Evolutionary conservation across 1,139 yeast genomes (phyloP).

Genomic region (Debaryomycetaceae sp.): DNA sequence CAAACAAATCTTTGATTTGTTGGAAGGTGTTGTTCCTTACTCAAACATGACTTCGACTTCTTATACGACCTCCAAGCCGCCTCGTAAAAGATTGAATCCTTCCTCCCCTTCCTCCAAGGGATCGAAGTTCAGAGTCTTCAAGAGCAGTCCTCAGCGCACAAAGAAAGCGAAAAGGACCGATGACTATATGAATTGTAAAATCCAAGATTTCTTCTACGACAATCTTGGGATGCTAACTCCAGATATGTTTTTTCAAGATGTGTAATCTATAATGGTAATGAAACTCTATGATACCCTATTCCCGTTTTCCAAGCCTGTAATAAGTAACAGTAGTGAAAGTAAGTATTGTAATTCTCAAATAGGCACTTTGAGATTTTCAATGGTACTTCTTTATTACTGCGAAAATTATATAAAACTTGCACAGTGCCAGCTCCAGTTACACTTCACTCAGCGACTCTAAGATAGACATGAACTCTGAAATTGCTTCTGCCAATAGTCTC

Average conservation of each 20-base stretch:
- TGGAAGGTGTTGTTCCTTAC: constrained; percentile 1
- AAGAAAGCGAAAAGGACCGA: neutral
- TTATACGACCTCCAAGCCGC: constrained; percentile 7
- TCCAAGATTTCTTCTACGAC: constrained; percentile 6
- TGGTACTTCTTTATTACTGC: neutral
- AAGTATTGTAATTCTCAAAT: neutral
- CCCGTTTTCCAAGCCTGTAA: neutral
- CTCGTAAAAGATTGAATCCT: constrained; percentile 8
- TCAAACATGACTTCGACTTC: constrained; percentile 2
- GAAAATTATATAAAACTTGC: too few species aligned
- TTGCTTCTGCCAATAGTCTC: neutral
- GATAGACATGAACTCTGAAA: neutral
- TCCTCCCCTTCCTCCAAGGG: neutral
- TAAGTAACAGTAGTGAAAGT: neutral
- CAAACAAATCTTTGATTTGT: neutral
- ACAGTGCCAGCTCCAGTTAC: too few species aligned
- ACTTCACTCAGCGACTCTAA: too few species aligned
- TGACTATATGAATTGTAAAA: constrained; percentile 3
- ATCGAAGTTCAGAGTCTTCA: constrained; percentile 4
- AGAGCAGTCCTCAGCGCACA: neutral
- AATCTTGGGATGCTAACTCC: constrained; percentile 9
- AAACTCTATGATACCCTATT: neutral
- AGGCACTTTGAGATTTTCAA: neutral
- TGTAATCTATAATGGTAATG: neutral
- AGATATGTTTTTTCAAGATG: constrained; percentile 8